A percentile compares a stretch with the other conserved stretches of the same genome.
Evolutionary conservation across 306 rosid species (phyloP).

Genomic region (Betula pendula): DNA sequence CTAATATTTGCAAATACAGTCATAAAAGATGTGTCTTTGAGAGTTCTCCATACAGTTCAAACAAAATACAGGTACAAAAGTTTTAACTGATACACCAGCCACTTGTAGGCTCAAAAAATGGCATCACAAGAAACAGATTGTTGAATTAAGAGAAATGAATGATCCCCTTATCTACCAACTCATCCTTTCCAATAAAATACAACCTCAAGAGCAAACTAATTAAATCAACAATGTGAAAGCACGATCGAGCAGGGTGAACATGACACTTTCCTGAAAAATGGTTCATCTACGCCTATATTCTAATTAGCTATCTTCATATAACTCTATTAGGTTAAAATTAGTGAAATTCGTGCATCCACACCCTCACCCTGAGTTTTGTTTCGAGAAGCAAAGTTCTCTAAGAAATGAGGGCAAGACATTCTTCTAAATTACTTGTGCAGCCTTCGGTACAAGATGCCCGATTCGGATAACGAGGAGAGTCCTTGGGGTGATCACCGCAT

Average conservation of each 20-base stretch:
- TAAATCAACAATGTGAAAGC: slow-evolving; percentile 23
- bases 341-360: slow-evolving; percentile 26
- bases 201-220: slow-evolving; percentile 18
- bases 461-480: neutral
- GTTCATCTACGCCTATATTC: slow-evolving; percentile 31
- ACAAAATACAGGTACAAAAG: neutral
- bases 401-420: slow-evolving; percentile 24
- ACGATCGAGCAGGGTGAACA: slow-evolving; percentile 27
- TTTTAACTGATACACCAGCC: neutral
- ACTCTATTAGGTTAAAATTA: slow-evolving; percentile 42
- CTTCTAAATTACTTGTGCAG: slow-evolving; percentile 10
- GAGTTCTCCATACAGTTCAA: neutral
- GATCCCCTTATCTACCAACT: neutral
- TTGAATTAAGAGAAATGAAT: neutral
- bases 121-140: neutral
- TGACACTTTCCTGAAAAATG: slow-evolving; percentile 41
- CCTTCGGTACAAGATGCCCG: neutral
- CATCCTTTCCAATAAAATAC: slow-evolving; percentile 9
- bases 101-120: neutral
- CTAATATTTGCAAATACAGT: neutral
- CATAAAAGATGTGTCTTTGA: neutral
- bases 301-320: slow-evolving; percentile 26
- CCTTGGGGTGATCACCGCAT: slow-evolving; percentile 64
- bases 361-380: slow-evolving; percentile 15
- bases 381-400: slow-evolving; percentile 28